Percentiles rank a stretch among this genome's conserved stretches.
Conservation (phyloP, 164 flowering plant genomes). For the Piper longum region DNA sequence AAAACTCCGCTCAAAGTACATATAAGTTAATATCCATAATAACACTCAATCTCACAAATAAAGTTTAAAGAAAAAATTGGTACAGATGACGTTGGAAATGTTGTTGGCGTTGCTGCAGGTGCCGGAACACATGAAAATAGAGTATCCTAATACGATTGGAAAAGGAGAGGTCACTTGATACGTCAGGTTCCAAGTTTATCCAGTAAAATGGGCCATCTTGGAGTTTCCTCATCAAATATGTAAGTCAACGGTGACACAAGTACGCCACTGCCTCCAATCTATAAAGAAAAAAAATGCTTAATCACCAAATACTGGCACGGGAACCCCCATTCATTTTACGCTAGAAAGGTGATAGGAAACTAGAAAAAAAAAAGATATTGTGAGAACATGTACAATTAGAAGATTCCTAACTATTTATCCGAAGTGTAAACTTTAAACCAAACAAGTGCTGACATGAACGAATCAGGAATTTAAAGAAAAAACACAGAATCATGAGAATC, state of each 20-base stretch:
- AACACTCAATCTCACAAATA: no score
- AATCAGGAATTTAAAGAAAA: no score
- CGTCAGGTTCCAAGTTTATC: conserved; percentile 38
- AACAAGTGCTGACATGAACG: not conserved
- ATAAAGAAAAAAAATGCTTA: conserved; percentile 9
- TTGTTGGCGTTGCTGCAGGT: no score
- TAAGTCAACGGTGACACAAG: conserved; percentile 82
- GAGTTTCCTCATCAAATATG: conserved; percentile 93
- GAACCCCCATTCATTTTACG: not conserved
- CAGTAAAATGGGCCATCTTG: conserved; percentile 72
- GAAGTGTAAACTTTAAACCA: not conserved
- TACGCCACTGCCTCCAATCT: conserved; percentile 98
- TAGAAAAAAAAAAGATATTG: no score
- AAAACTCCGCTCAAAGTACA: no score
- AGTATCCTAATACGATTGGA: not conserved
- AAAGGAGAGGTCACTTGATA: not conserved
- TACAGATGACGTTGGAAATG: no score
- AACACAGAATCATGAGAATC: not conserved
- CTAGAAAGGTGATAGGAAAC: not conserved
- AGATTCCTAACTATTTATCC: not conserved
- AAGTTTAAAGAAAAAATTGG: no score
- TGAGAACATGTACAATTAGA: not conserved
- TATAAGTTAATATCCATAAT: no score
- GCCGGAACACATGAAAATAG: no score
- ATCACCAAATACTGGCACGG: not conserved